These are phyloP conservation scores for Trichosporon sp. DNA, from an alignment of 1,284 basidiomycete genomes.

Conservation along the genomic window DNA sequence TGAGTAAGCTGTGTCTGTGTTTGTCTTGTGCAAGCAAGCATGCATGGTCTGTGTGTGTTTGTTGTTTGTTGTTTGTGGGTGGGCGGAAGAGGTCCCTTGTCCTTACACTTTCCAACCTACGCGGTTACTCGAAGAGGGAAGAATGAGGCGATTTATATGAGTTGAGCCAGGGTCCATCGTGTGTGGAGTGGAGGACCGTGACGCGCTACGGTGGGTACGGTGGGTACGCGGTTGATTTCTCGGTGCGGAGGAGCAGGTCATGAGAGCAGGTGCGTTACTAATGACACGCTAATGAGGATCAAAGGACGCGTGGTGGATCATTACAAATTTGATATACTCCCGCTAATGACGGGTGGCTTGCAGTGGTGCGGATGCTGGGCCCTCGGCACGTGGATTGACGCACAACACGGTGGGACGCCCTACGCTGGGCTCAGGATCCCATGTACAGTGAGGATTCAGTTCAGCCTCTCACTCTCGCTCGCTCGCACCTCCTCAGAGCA, in stretches of 20 bases:
- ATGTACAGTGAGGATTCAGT: too few relatives aligned
- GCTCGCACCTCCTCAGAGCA: not conserved
- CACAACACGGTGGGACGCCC: not conserved
- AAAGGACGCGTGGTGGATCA: not conserved
- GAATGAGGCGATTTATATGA: not conserved
- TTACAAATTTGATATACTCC: not conserved
- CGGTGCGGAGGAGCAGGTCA: too few relatives aligned
- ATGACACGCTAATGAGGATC: not conserved
- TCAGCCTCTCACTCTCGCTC: not conserved
- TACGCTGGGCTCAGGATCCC: conserved; percentile 1
- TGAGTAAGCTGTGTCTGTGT: too few relatives aligned
- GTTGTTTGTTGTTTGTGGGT: not conserved
- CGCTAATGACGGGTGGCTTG: not conserved
- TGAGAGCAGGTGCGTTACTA: too few relatives aligned
- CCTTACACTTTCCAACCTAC: not conserved
- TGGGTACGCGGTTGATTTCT: not conserved
- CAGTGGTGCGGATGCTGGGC: not conserved
- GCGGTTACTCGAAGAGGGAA: conserved; percentile 1
- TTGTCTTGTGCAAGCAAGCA: too few relatives aligned
- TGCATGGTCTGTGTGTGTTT: not conserved
- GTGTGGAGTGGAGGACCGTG: not conserved
- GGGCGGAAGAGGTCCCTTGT: not conserved
- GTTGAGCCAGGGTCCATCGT: not conserved
- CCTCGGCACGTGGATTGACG: not conserved
- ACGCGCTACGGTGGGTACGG: not conserved